phyloP scores from a whole-genome alignment of 2,329 filamentous ascomycete species.

The Cryphonectria japonica region DNA sequence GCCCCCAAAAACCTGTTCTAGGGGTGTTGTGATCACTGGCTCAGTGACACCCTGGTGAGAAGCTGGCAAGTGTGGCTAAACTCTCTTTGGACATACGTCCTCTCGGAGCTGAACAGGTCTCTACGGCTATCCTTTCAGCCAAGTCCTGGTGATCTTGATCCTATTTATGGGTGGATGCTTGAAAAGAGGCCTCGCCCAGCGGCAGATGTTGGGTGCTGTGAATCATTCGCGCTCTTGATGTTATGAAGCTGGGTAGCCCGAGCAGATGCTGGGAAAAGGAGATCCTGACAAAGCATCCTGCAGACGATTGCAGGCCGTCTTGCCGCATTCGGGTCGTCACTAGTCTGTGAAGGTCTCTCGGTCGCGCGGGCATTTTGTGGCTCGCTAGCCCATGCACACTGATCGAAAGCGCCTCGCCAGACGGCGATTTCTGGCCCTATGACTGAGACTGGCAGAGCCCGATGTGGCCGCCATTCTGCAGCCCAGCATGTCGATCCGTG shows the following conservation, averaged over 20 bases:
- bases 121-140: background rate
- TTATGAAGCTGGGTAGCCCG: no score
- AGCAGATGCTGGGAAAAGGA: background rate
- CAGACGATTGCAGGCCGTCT: slow-evolving; percentile 19
- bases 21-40: slow-evolving; percentile 1
- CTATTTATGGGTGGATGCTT: background rate
- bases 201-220: background rate
- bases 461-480: slow-evolving; percentile 1
- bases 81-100: background rate
- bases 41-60: background rate
- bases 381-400: slow-evolving; percentile 18
- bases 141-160: background rate
- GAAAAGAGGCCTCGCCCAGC: background rate
- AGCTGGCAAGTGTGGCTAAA: slow-evolving; percentile 4
- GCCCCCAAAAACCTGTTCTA: background rate
- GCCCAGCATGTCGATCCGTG: background rate
- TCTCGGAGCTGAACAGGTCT: slow-evolving; percentile 6
- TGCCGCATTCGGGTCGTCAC: background rate
- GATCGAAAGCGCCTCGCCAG: slow-evolving; percentile 21
- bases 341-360: slow-evolving; percentile 1
- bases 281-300: slow-evolving; percentile 4
- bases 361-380: slow-evolving; percentile 11
- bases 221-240: background rate
- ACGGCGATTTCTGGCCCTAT: slow-evolving; percentile 14
- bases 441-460: slow-evolving; percentile 17